Evolutionary conservation across 2,329 filamentous ascomycete genomes (phyloP).

Genomic region (Botryotinia calthae): DNA sequence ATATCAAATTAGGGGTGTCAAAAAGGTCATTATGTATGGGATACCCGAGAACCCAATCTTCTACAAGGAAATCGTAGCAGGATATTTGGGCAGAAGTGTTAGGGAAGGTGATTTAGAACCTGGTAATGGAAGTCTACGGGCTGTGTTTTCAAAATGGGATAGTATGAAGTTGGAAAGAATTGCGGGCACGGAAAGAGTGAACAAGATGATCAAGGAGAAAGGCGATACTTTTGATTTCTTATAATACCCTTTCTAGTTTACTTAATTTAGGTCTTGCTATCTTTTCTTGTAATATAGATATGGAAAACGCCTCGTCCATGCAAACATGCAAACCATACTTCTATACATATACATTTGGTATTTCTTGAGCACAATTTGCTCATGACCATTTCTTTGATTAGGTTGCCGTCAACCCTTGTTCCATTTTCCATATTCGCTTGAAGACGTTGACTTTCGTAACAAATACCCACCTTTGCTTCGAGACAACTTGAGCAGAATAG

Average conservation of each 20-base stretch:
- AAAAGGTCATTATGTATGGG: constrained; percentile 83
- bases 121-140: constrained; percentile 58
- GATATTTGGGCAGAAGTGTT: constrained; percentile 60
- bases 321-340: constrained; percentile 21
- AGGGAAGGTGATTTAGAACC: constrained; percentile 54
- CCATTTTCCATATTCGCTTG: constrained; percentile 69
- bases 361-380: constrained; percentile 84
- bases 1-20: constrained; percentile 78
- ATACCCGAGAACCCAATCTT: constrained; percentile 85
- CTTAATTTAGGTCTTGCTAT: background rate
- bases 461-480: constrained; percentile 73
- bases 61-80: constrained; percentile 72
- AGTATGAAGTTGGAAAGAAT: constrained; percentile 83
- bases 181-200: constrained; percentile 76
- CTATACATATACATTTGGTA: constrained; percentile 16
- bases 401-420: constrained; percentile 60
- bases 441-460: constrained; percentile 77
- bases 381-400: constrained; percentile 84
- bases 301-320: constrained; percentile 18
- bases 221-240: constrained; percentile 96
- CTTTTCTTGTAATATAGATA: constrained; percentile 13
- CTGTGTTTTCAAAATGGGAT: constrained; percentile 86
- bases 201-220: constrained; percentile 78
- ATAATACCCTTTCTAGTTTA: constrained; percentile 43
- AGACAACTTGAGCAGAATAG: constrained; percentile 79